phyloP scores from a whole-genome alignment of 371 early-diverging fungal genomes.

The Vittaforma corneae region DNA sequence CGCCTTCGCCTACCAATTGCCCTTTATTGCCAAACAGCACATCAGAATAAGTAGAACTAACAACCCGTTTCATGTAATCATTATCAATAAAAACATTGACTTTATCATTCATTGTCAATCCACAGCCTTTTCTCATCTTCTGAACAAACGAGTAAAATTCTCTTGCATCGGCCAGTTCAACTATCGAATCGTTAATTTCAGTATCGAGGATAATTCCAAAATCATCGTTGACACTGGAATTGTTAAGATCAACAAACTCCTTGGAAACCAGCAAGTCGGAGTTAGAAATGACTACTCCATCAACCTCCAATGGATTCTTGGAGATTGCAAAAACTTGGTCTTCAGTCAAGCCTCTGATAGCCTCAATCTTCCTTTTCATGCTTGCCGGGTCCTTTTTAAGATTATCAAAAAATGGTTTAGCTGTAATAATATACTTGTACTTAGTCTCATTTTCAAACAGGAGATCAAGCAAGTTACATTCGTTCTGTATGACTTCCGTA shows the following conservation, averaged over 20 bases:
- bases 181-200: constrained; percentile 67
- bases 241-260: constrained; percentile 17
- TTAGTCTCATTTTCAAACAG: constrained; percentile 14
- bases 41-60: constrained; percentile 15
- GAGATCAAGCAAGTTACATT: constrained; percentile 50
- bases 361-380: constrained; percentile 42
- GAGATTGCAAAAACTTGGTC: constrained; percentile 23
- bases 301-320: background rate
- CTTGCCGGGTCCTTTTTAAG: constrained; percentile 39
- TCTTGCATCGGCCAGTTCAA: constrained; percentile 80
- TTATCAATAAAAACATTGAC: constrained; percentile 30
- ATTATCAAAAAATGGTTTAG: constrained; percentile 49
- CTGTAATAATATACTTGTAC: constrained; percentile 25
- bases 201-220: constrained; percentile 76
- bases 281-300: constrained; percentile 15
- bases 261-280: constrained; percentile 46
- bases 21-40: constrained; percentile 38
- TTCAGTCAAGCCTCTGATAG: constrained; percentile 26
- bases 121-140: constrained; percentile 80
- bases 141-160: constrained; percentile 94
- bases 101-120: constrained; percentile 40
- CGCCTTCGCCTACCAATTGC: background rate
- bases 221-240: constrained; percentile 22
- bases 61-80: constrained; percentile 9
- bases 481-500: constrained; percentile 61